Base-by-base conservation (phyloP, 2,329 filamentous ascomycete genomes). In the Calonectria pseudoreteaudii region DNA sequence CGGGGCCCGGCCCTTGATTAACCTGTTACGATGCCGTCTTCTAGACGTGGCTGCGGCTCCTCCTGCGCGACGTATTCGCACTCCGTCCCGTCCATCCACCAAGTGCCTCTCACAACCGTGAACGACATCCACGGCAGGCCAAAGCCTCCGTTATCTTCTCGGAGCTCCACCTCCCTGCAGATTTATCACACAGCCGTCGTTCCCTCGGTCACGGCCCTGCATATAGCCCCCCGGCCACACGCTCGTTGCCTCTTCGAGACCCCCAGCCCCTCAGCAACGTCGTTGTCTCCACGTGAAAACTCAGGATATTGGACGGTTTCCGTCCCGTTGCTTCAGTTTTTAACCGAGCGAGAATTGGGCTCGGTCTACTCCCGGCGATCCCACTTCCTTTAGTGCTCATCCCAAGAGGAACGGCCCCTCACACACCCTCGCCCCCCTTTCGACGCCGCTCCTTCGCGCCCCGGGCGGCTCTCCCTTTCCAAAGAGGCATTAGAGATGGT, bases 251-350 rank as follows among this genome's bases (percentile, higher is more conserved):
- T 56, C 70, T 38, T 26, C 23, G 20, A 11, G 49, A 44, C 65
- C 70, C 44, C 73, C 34, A 65, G 68, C 68, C 68, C 60, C 60
- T 60, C 60, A 56, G 60, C 68, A 26, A 41, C 16, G 16, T 16
- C 41, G 31, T 30, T 28, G 50, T 52, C 69, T 66, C 49, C 60
- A 71, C 60, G 62, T 66, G 49, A 66, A 71, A 44, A 28, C 23
- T 67, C 49, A 74, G 53, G 71, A 76, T 76, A 70, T 74, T 68
- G 67, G 68, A 75, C 75, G 68, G 73, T 67, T 70, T 68, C 60
- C 56, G 62, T 52, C 68, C 68, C 66, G 41, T 66, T 14, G 68
- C 73, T 72, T 76, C 75, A 74, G 75, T 72, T 72, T 74, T 72
- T 74, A 75, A 76, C 75, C 71, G 75, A 76, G 52, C 31, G 68